Base-by-base conservation (phyloP, 495 filamentous ascomycete species). In the Penicillium cataractarum region DNA sequence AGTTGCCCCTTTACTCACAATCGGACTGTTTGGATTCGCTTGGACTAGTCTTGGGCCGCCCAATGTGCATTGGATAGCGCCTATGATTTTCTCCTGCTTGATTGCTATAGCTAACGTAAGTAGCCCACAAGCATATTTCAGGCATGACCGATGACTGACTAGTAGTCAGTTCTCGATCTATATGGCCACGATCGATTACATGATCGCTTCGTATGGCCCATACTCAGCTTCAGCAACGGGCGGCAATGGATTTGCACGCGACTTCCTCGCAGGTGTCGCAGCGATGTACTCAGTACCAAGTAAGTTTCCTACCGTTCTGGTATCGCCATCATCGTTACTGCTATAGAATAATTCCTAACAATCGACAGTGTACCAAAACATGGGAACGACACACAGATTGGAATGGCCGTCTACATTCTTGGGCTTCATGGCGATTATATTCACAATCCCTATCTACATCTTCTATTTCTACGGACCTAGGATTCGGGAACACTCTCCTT, bases 111-210 rank as follows among this genome's bases (percentile, higher is more conserved):
- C 88, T 17, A 89, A 90, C 57, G 70, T 71, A 37, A 61, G 67
- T 49, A 5, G 5, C 1, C 2, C 8, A 15, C 21, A 15, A 4
- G 0, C 1, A 13, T 7, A 24, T 6, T 19, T 4, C 8, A 2
- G 8, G 2, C 0, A 12, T 49, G 29, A 24, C 33, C 19, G 0
- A 26, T 9, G 6, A 42, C 12, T 54, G 27, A 44, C 22, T 1
- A 15, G 21, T 19, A 26, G 35, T 1, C 15, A 72, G 72, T 90
- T 88, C 63, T 77, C 82, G 46, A 90, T 90, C 60, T 90, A 90
- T 73, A 91, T 92, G 89, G 89, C 89, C 2, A 92, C 90, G 0
- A 88, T 93, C 58, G 90, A 93, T 67, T 93, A 93, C 74, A 93
- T 92, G 90, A 86, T 93, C 10, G 87, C 85, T 55, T 80, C 89